Percentiles rank a stretch among this genome's conserved stretches.
Evolutionary conservation across 2,329 filamentous ascomycete species (phyloP).

Genomic region (Purpureocillium lavendulum): DNA sequence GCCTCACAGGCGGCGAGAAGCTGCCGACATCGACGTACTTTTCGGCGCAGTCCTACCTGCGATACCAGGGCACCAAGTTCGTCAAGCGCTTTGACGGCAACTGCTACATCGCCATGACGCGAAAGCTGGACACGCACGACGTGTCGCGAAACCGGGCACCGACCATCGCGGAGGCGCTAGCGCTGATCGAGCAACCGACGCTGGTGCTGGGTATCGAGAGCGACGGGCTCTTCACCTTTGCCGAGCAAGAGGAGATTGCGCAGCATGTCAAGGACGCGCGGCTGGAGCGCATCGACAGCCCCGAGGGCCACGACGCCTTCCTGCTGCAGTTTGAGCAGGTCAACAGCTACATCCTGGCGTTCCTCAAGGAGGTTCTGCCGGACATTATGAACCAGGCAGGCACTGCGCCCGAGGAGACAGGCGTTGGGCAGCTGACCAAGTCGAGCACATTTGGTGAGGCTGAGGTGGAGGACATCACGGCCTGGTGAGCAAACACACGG

Average conservation of each 20-base stretch:
- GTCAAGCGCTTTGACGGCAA: conserved; percentile 96
- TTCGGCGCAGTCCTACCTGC: conserved; percentile 93
- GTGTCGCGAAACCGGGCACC: conserved; percentile 69
- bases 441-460: conserved; percentile 91
- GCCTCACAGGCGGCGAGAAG: conserved; percentile 41
- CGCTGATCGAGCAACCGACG: conserved; percentile 77
- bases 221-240: conserved; percentile 93
- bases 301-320: conserved; percentile 95
- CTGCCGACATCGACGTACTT: conserved; percentile 74
- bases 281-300: conserved; percentile 81
- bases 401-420: conserved; percentile 36
- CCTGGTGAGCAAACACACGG: conserved; percentile 74
- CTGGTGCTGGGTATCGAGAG: conserved; percentile 91
- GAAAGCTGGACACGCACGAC: conserved; percentile 96
- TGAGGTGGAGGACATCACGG: conserved; percentile 92
- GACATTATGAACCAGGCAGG: conserved; percentile 73
- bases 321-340: conserved; percentile 96
- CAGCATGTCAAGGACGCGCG: conserved; percentile 68
- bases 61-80: conserved; percentile 95
- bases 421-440: conserved; percentile 62
- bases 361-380: conserved; percentile 73
- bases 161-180: conserved; percentile 65
- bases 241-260: conserved; percentile 89
- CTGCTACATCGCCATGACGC: conserved; percentile 97
- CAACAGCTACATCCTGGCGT: conserved; percentile 76